Evolutionary conservation across 345 rosid genomes (phyloP).

Genomic region (Euclidium syriacum): DNA sequence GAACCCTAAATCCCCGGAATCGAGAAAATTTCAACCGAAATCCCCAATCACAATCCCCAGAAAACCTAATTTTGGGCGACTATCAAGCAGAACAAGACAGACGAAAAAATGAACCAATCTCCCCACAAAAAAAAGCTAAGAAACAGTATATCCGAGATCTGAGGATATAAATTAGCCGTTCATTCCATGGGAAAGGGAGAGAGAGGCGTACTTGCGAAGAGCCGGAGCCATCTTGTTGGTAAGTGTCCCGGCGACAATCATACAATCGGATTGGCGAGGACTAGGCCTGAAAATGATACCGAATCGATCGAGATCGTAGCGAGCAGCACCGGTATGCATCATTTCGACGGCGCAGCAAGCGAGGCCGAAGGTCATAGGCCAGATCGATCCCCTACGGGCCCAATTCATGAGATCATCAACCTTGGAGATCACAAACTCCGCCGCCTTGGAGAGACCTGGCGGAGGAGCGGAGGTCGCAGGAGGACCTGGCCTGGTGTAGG

Average conservation of each 20-base stretch:
- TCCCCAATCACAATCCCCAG: neutral
- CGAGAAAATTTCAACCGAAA: neutral
- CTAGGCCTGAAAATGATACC: constrained; percentile 96
- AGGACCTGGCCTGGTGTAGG: constrained; percentile 52
- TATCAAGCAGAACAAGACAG: neutral
- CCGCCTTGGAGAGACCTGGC: constrained; percentile 71
- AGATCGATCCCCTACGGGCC: constrained; percentile 94
- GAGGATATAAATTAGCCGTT: neutral
- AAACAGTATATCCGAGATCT: constrained; percentile 4
- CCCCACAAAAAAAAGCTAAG: neutral
- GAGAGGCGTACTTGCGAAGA: constrained; percentile 69
- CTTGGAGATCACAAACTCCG: constrained; percentile 88
- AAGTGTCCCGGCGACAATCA: constrained; percentile 98
- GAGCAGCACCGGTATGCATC: constrained; percentile 99
- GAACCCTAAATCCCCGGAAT: constrained; percentile 13
- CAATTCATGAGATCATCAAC: constrained; percentile 93
- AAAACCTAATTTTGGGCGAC: constrained; percentile 6
- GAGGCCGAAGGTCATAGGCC: constrained; percentile 99
- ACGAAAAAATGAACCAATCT: neutral
- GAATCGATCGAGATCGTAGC: constrained; percentile 94
- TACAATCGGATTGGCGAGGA: constrained; percentile 97
- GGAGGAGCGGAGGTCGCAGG: constrained; percentile 51
- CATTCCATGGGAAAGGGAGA: neutral
- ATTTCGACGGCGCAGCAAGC: constrained; percentile 99
- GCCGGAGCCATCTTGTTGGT: constrained; percentile 99